Evolutionary conservation across 352 stramenopile genomes (phyloP).

Genomic region (Aphanomyces euteiches): DNA sequence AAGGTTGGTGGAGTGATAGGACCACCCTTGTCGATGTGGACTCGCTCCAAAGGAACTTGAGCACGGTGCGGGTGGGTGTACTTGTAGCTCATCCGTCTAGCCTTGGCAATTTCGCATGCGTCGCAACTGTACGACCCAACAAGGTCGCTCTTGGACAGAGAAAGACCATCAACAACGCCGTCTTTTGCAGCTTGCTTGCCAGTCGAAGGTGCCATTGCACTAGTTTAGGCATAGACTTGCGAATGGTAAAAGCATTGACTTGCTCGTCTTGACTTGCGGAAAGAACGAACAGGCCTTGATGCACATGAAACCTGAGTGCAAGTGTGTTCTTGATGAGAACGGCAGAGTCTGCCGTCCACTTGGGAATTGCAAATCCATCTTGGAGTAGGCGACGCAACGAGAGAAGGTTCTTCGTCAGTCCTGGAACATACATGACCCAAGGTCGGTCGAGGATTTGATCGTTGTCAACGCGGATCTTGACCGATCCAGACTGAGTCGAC

Average conservation of each 20-base stretch:
- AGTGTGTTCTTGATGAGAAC: not conserved
- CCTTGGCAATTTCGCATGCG: not conserved
- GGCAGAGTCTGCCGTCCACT: not conserved
- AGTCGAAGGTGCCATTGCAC: constrained; percentile 12
- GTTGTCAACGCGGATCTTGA: not conserved
- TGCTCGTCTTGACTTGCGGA: not conserved
- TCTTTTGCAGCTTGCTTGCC: constrained; percentile 4
- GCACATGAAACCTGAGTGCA: not conserved
- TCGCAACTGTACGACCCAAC: not conserved
- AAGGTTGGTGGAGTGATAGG: constrained; percentile 29
- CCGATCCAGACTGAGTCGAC: not conserved
- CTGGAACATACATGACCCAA: not conserved
- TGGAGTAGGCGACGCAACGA: not conserved
- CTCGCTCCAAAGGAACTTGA: constrained; percentile 19
- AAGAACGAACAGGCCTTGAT: not conserved
- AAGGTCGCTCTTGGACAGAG: constrained; percentile 8
- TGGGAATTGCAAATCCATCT: not conserved
- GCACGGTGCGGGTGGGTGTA: constrained; percentile 28
- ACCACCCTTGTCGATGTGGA: constrained; percentile 31
- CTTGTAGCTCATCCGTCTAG: not conserved
- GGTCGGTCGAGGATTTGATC: not conserved
- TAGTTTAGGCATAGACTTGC: not conserved
- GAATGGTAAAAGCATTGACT: not conserved
- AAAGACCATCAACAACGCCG: not conserved
- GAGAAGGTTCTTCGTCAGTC: constrained; percentile 1